phyloP scores from a whole-genome alignment of 257 asterid genomes.

The Coffea eugenioides region DNA sequence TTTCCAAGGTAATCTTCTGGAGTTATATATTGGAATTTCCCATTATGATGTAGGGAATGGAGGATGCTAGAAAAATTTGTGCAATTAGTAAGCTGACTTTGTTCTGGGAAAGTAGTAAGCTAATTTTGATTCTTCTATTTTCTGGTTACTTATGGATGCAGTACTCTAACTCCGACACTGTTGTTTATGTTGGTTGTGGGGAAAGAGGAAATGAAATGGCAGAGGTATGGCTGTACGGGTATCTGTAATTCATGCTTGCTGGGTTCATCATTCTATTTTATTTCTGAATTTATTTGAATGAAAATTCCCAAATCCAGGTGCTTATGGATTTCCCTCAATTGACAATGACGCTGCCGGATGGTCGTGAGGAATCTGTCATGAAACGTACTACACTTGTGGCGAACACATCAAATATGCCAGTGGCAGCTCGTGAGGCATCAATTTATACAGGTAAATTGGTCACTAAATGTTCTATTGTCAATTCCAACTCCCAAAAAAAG shows the following conservation, averaged over 20 bases:
- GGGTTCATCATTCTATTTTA: constrained; percentile 1
- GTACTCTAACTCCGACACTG: constrained; percentile 97
- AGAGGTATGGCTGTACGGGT: constrained; percentile 65
- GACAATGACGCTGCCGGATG: constrained; percentile 99
- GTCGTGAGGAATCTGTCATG: constrained; percentile 99
- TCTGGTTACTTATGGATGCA: constrained; percentile 41
- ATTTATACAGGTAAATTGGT: constrained; percentile 74
- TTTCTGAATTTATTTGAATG: neutral
- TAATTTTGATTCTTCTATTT: constrained; percentile 17
- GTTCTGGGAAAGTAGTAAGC: neutral
- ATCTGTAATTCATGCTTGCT: constrained; percentile 23
- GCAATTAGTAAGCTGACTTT: neutral
- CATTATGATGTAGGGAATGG: neutral
- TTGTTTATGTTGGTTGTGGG: constrained; percentile 98
- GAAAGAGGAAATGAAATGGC: constrained; percentile 99
- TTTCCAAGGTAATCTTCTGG: constrained; percentile 69
- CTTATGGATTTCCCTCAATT: constrained; percentile 99
- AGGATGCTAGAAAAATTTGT: constrained; percentile 4
- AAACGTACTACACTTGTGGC: constrained; percentile 99
- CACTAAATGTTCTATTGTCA: constrained; percentile 8
- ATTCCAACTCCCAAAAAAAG: constrained; percentile 1
- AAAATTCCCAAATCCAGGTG: constrained; percentile 51
- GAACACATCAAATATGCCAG: constrained; percentile 99
- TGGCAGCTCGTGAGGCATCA: constrained; percentile 99
- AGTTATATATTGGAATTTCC: neutral